These are phyloP conservation scores for Chaetomiaceae sp. DNA, from an alignment of 2,329 filamentous ascomycete species.

Conservation along the genomic window DNA sequence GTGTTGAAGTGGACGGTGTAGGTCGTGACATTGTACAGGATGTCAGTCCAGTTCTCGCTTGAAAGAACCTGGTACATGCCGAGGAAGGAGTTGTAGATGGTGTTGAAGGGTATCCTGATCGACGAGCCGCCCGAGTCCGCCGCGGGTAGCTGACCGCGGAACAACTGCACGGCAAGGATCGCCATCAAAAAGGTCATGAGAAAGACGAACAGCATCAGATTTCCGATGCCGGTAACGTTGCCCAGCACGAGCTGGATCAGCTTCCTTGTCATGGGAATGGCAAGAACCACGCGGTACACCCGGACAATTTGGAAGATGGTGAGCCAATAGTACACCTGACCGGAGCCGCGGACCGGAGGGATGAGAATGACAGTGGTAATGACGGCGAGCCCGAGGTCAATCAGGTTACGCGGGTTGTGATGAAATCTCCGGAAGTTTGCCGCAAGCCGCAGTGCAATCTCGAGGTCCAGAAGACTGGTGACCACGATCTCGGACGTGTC, in stretches of 20 bases:
- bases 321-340: constrained; percentile 74
- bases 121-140: constrained; percentile 55
- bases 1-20: constrained; percentile 61
- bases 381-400: constrained; percentile 74
- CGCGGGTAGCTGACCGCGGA: constrained; percentile 74
- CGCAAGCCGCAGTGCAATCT: constrained; percentile 73
- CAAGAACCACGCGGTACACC: constrained; percentile 85
- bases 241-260: constrained; percentile 84
- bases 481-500: constrained; percentile 65
- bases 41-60: constrained; percentile 89
- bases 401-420: constrained; percentile 63
- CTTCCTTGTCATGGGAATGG: constrained; percentile 78
- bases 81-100: constrained; percentile 91
- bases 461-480: constrained; percentile 70
- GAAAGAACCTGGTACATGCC: constrained; percentile 98
- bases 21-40: constrained; percentile 75
- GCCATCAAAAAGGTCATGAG: constrained; percentile 89
- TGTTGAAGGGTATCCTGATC: constrained; percentile 71
- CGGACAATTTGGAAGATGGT: constrained; percentile 90
- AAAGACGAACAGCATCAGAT: constrained; percentile 94
- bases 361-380: constrained; percentile 81
- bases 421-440: constrained; percentile 79
- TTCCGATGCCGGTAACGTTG: constrained; percentile 85
- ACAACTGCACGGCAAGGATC: constrained; percentile 88
- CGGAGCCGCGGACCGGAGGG: constrained; percentile 67